Percentiles rank a stretch among this genome's conserved stretches.
Evolutionary conservation across 257 asterid genomes (phyloP).

Genomic region (Oldenlandia corymbosa): DNA sequence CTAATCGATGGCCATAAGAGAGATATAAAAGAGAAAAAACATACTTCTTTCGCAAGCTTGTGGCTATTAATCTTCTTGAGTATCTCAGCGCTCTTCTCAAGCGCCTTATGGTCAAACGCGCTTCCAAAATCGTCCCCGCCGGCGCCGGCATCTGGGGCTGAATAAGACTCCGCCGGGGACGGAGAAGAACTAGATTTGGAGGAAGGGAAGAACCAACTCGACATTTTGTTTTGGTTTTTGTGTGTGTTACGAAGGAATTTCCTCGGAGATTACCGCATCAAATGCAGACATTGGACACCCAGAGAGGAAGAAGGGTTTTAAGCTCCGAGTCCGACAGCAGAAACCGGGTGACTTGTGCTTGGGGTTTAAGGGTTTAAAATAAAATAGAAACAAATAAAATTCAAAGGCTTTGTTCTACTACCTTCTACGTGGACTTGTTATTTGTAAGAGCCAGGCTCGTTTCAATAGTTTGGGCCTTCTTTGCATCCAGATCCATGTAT

Average conservation of each 20-base stretch:
- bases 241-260: no score
- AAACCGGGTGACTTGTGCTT: slow-evolving; percentile 18
- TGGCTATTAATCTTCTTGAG: slow-evolving; percentile 78
- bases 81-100: slow-evolving; percentile 82
- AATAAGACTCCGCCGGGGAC: slow-evolving; percentile 26
- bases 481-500: not conserved
- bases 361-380: slow-evolving; percentile 14
- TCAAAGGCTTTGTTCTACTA: no score
- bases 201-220: slow-evolving; percentile 36
- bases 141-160: slow-evolving; percentile 41
- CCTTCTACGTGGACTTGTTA: not conserved
- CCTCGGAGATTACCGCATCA: not conserved
- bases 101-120: slow-evolving; percentile 68
- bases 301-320: not conserved
- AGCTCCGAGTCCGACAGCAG: slow-evolving; percentile 31
- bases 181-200: slow-evolving; percentile 35
- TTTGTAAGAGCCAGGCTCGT: not conserved
- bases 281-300: not conserved
- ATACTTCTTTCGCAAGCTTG: slow-evolving; percentile 49
- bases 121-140: slow-evolving; percentile 54
- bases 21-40: not conserved
- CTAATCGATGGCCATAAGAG: no score
- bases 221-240: not conserved
- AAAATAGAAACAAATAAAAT: no score
- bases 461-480: not conserved